These are phyloP conservation scores for Golubevia pallescens DNA, from an alignment of 1,284 basidiomycete genomes.

Conservation along the genomic window DNA sequence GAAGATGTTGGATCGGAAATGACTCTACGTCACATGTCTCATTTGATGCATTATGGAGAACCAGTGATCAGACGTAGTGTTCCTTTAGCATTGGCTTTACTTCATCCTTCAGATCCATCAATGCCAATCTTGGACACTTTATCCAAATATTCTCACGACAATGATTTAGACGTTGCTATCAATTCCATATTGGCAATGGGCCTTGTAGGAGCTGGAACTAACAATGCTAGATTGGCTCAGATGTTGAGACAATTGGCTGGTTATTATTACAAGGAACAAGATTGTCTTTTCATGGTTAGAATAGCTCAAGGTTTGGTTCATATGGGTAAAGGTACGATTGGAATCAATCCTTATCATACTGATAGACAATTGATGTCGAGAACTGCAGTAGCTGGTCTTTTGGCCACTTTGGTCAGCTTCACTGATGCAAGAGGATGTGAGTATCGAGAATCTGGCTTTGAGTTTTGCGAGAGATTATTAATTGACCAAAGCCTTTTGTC, in stretches of 20 bases:
- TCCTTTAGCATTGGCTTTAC: constrained; percentile 92
- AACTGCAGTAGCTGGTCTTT: constrained; percentile 86
- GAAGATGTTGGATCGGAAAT: constrained; percentile 98
- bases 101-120: constrained; percentile 94
- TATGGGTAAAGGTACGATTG: constrained; percentile 99
- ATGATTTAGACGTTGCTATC: constrained; percentile 90
- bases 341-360: constrained; percentile 95
- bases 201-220: constrained; percentile 94
- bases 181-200: constrained; percentile 99
- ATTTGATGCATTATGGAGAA: constrained; percentile 93
- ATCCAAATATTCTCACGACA: constrained; percentile 99
- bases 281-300: constrained; percentile 95
- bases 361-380: constrained; percentile 89
- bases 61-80: constrained; percentile 89
- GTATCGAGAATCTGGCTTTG: constrained; percentile 43
- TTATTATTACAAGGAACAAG: constrained; percentile 96
- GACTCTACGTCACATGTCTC: constrained; percentile 57
- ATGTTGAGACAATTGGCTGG: constrained; percentile 95
- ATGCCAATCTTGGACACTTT: constrained; percentile 95
- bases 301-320: constrained; percentile 95
- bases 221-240: constrained; percentile 95
- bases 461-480: constrained; percentile 4
- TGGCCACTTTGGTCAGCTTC: constrained; percentile 87
- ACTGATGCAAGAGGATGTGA: constrained; percentile 90
- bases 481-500: not conserved